These are phyloP conservation scores for Ophiostoma populinum DNA, from an alignment of 2,329 filamentous ascomycete species.

Conservation along the genomic window DNA sequence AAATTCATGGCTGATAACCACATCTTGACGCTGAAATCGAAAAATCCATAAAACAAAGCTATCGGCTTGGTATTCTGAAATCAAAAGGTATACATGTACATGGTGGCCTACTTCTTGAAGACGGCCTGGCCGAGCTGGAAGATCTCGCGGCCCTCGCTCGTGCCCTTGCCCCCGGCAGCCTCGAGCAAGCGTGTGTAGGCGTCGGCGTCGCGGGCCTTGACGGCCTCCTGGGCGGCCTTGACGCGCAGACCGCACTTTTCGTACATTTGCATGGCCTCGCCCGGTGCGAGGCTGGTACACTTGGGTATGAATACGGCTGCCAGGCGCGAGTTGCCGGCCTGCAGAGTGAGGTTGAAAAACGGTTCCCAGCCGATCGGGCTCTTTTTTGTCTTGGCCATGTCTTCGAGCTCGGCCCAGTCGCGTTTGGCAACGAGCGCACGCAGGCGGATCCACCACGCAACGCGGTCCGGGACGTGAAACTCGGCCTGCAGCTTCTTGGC, in stretches of 20 bases:
- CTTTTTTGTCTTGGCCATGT: conserved; percentile 60
- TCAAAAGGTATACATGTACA: neutral
- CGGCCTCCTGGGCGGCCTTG: conserved; percentile 82
- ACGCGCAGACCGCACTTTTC: conserved; percentile 83
- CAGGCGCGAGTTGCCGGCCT: conserved; percentile 76
- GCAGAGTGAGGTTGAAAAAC: conserved; percentile 78
- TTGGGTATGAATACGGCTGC: conserved; percentile 77
- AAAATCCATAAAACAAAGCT: no score
- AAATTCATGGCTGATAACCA: no score
- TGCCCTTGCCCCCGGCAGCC: conserved; percentile 52
- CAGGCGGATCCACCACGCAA: conserved; percentile 70
- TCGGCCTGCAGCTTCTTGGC: conserved; percentile 79
- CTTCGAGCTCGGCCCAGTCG: conserved; percentile 86
- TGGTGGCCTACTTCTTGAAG: conserved; percentile 33
- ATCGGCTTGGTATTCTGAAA: no score
- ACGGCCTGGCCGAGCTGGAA: conserved; percentile 53
- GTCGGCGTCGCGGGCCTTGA: conserved; percentile 61
- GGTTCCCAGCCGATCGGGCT: conserved; percentile 96
- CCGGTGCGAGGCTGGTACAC: conserved; percentile 51
- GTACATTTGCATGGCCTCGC: conserved; percentile 77
- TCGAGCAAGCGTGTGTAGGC: conserved; percentile 56
- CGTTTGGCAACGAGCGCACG: conserved; percentile 77
- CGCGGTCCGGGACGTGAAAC: conserved; percentile 84
- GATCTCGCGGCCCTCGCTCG: conserved; percentile 56
- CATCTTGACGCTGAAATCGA: no score